A percentile compares a stretch with the other conserved stretches of the same genome.
Evolutionary conservation across 73 alveolate species (phyloP).

Genomic region (Paramecium sexaurelia): DNA sequence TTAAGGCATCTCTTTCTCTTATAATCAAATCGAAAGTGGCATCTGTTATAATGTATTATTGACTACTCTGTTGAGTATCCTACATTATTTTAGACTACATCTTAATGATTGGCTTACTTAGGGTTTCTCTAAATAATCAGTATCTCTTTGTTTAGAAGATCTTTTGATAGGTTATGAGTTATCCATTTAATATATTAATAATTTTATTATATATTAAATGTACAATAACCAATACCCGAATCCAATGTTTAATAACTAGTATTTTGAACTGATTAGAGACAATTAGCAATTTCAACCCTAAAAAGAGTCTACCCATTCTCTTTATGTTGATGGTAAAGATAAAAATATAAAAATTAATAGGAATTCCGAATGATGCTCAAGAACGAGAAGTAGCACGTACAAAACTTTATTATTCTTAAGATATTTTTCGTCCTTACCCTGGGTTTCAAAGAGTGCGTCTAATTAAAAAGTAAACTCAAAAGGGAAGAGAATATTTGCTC

Average conservation of each 20-base stretch:
- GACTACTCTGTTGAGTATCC: slow-evolving; percentile 45
- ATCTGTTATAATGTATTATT: not conserved
- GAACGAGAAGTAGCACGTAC: slow-evolving; percentile 97
- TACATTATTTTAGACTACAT: not conserved
- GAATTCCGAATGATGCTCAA: slow-evolving; percentile 89
- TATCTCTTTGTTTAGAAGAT: not conserved
- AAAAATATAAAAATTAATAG: not conserved
- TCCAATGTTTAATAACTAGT: not conserved
- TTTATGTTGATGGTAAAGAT: slow-evolving; percentile 90
- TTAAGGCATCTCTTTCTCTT: slow-evolving; percentile 45
- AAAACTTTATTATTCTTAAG: slow-evolving; percentile 40
- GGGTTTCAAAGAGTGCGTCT: slow-evolving; percentile 91
- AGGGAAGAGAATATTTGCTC: slow-evolving; percentile 87
- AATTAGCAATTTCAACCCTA: not conserved
- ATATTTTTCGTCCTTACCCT: slow-evolving; percentile 94
- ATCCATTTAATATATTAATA: not conserved
- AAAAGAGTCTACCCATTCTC: slow-evolving; percentile 86
- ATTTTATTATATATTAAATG: not conserved
- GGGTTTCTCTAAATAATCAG: not conserved
- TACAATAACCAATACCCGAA: not conserved
- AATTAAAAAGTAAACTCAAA: slow-evolving; percentile 82
- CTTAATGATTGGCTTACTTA: not conserved
- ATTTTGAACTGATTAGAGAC: not conserved
- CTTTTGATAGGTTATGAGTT: not conserved
- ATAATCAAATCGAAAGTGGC: slow-evolving; percentile 42